These are phyloP conservation scores for Aegilops tauschii DNA, from an alignment of 176 grass and related monocot genomes.

Conservation along the genomic window DNA sequence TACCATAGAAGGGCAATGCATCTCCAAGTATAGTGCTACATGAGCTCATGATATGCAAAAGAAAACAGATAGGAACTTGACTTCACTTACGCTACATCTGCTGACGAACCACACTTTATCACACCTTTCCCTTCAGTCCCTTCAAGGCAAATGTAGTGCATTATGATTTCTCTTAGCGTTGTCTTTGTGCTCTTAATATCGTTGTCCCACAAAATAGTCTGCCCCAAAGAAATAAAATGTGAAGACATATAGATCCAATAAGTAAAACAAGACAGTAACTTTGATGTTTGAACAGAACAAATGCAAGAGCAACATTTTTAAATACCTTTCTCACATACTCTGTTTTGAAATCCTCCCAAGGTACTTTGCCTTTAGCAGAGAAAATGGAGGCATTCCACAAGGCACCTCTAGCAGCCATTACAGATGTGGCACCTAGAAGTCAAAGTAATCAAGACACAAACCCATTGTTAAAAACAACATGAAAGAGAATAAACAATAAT, in stretches of 20 bases:
- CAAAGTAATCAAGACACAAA: slow-evolving; percentile 20
- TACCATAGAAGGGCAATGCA: slow-evolving; percentile 16
- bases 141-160: slow-evolving; percentile 89
- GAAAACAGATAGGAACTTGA: slow-evolving; percentile 18
- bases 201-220: slow-evolving; percentile 99
- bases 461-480: neutral
- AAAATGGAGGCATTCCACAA: slow-evolving; percentile 96
- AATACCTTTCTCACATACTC: slow-evolving; percentile 92
- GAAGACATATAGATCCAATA: slow-evolving; percentile 8
- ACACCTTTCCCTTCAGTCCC: slow-evolving; percentile 80
- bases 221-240: slow-evolving; percentile 21
- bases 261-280: slow-evolving; percentile 19
- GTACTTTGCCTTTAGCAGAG: slow-evolving; percentile 62
- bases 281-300: neutral
- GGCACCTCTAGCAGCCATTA: slow-evolving; percentile 97
- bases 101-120: slow-evolving; percentile 63
- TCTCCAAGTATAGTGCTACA: neutral
- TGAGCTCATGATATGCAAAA: neutral
- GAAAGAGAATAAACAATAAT: neutral
- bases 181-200: slow-evolving; percentile 95
- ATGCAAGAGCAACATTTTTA: neutral
- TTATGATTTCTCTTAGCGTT: slow-evolving; percentile 93
- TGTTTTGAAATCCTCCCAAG: slow-evolving; percentile 85
- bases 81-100: slow-evolving; percentile 77
- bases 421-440: slow-evolving; percentile 72